Evolutionary conservation across 1,139 yeast genomes (phyloP).

Genomic region (Hanseniaspora gamundiae): DNA sequence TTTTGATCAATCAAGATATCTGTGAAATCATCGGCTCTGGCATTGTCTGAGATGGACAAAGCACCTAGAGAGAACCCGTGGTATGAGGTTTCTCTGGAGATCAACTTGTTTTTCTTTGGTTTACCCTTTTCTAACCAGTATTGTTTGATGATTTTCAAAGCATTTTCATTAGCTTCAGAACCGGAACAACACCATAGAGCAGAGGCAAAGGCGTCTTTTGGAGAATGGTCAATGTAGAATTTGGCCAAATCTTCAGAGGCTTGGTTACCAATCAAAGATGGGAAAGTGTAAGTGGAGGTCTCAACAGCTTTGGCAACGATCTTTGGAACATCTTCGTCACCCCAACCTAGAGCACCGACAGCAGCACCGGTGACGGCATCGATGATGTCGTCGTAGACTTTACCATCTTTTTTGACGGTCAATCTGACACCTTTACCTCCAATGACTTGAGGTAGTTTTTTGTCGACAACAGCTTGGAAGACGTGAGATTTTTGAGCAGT

Average conservation of each 20-base stretch:
- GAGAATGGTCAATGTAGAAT: slow-evolving; percentile 40
- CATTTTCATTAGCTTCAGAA: slow-evolving; percentile 50
- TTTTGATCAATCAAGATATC: slow-evolving; percentile 27
- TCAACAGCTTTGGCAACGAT: slow-evolving; percentile 39
- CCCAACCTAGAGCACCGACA: slow-evolving; percentile 49
- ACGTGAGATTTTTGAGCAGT: slow-evolving; percentile 22
- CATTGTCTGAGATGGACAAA: slow-evolving; percentile 35
- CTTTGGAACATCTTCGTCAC: slow-evolving; percentile 39
- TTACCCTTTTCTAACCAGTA: slow-evolving; percentile 42
- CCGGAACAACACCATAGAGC: slow-evolving; percentile 51
- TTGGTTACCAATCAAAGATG: slow-evolving; percentile 32
- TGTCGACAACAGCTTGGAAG: slow-evolving; percentile 33
- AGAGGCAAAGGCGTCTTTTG: slow-evolving; percentile 41
- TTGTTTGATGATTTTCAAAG: slow-evolving; percentile 44
- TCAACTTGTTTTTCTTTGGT: slow-evolving; percentile 36
- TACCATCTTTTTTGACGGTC: slow-evolving; percentile 36
- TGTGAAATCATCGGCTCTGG: slow-evolving; percentile 32
- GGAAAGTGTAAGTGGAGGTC: slow-evolving; percentile 34
- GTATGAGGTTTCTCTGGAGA: slow-evolving; percentile 42
- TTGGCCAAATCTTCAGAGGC: slow-evolving; percentile 40
- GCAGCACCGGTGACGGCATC: slow-evolving; percentile 60
- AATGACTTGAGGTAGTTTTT: slow-evolving; percentile 32
- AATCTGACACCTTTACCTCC: slow-evolving; percentile 39
- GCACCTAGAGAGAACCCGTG: slow-evolving; percentile 51
- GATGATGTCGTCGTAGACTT: slow-evolving; percentile 29